Percentiles rank a stretch among this genome's conserved stretches.
Conservation (phyloP, 1,284 basidiomycete genomes). For the Cutaneotrichosporon sp. region DNA sequence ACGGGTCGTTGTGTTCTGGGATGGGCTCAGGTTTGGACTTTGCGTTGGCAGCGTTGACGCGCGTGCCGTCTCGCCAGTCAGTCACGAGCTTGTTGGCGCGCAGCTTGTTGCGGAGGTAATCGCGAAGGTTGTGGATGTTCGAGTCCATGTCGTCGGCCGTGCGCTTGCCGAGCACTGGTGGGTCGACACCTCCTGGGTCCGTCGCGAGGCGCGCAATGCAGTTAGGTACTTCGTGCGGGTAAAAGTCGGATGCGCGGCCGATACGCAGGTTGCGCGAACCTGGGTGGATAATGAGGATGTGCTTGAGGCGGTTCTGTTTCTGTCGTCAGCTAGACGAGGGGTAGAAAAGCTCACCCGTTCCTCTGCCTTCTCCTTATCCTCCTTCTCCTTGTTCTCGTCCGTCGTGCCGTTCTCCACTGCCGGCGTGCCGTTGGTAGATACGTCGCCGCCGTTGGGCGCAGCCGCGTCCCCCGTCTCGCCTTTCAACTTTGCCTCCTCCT, state of each 20-base stretch:
- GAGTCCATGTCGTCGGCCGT: slow-evolving; percentile 53
- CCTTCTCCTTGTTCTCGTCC: slow-evolving; percentile 15
- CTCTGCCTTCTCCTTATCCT: slow-evolving; percentile 6
- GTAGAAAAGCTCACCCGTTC: not conserved
- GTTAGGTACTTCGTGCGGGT: slow-evolving; percentile 46
- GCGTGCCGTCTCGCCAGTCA: slow-evolving; percentile 65
- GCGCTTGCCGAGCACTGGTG: slow-evolving; percentile 32
- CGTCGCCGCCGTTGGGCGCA: not conserved
- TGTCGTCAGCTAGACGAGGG: not conserved
- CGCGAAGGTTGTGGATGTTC: slow-evolving; percentile 65
- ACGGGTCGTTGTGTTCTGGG: slow-evolving; percentile 71
- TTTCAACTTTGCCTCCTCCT: slow-evolving; percentile 4
- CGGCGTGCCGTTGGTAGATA: not conserved
- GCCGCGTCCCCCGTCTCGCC: not conserved
- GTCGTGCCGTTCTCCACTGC: too few relatives aligned
- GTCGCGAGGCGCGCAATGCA: slow-evolving; percentile 39
- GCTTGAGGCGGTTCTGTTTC: slow-evolving; percentile 17
- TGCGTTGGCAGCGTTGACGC: slow-evolving; percentile 60
- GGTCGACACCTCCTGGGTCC: slow-evolving; percentile 20
- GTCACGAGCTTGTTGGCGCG: slow-evolving; percentile 79
- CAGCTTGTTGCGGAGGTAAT: slow-evolving; percentile 75
- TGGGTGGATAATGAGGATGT: slow-evolving; percentile 79
- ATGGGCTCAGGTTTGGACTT: slow-evolving; percentile 64
- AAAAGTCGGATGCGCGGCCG: slow-evolving; percentile 75
- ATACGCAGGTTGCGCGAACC: slow-evolving; percentile 83